phyloP scores from a whole-genome alignment of 2,329 filamentous ascomycete species.

The Scytalidium sp. region DNA sequence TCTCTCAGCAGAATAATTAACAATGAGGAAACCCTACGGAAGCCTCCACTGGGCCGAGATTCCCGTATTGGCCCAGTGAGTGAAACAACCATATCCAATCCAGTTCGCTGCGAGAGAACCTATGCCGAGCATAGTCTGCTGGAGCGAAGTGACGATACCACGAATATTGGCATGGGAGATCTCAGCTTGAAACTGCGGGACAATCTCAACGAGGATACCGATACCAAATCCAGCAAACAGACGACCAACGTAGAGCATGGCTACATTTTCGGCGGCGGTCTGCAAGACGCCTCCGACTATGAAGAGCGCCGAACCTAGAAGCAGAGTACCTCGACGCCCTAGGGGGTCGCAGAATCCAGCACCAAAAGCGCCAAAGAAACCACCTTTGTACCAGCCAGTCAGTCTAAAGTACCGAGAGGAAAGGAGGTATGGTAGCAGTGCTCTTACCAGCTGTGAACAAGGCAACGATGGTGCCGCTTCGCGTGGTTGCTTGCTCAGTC shows the following conservation, averaged over 20 bases:
- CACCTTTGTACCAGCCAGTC: not conserved
- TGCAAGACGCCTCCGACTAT: slow-evolving; percentile 58
- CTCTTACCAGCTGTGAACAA: not conserved
- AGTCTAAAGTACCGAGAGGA: not conserved
- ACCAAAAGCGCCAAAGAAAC: slow-evolving; percentile 23
- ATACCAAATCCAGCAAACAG: slow-evolving; percentile 55
- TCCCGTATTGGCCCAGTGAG: slow-evolving; percentile 2
- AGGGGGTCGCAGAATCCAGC: slow-evolving; percentile 51
- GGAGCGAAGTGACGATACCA: slow-evolving; percentile 57
- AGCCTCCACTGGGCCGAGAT: slow-evolving; percentile 21
- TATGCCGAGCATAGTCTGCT: slow-evolving; percentile 65
- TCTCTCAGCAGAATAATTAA: too few relatives aligned
- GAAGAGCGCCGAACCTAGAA: slow-evolving; percentile 54
- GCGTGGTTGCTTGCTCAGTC: not conserved
- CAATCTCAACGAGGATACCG: slow-evolving; percentile 60
- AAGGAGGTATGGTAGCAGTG: not conserved
- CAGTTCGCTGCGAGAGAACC: slow-evolving; percentile 57
- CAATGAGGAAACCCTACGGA: not conserved
- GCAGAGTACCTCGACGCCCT: slow-evolving; percentile 54
- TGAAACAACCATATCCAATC: slow-evolving; percentile 50
- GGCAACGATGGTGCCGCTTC: slow-evolving; percentile 1
- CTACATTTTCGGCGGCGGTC: slow-evolving; percentile 50
- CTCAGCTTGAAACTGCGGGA: slow-evolving; percentile 65
- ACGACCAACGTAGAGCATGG: slow-evolving; percentile 57
- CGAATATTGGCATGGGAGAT: slow-evolving; percentile 61